These are phyloP conservation scores for Nicotiana attenuata DNA, from an alignment of 257 asterid species.

Conservation along the genomic window DNA sequence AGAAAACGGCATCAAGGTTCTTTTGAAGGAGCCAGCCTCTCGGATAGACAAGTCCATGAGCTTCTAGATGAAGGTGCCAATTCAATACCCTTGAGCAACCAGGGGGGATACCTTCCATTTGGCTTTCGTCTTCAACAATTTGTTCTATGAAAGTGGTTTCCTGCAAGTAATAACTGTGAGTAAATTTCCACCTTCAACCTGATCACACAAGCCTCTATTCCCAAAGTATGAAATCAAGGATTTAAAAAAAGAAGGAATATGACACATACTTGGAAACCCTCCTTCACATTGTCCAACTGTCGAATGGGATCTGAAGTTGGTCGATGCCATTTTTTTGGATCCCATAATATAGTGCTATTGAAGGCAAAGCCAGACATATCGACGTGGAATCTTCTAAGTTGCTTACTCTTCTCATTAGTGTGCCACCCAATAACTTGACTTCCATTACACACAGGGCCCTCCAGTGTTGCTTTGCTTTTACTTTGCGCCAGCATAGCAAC, in stretches of 20 bases:
- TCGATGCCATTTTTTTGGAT: slow-evolving; percentile 73
- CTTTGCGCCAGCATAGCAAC: slow-evolving; percentile 86
- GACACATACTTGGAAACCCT: slow-evolving; percentile 76
- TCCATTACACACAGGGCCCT: slow-evolving; percentile 95
- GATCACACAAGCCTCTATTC: slow-evolving; percentile 6
- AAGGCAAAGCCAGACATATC: slow-evolving; percentile 99
- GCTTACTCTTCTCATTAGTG: slow-evolving; percentile 88
- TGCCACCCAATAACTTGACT: slow-evolving; percentile 95
- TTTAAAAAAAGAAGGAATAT: background rate
- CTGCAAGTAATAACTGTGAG: slow-evolving; percentile 32
- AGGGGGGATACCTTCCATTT: slow-evolving; percentile 83
- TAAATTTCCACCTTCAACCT: background rate
- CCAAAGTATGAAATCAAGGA: slow-evolving; percentile 3
- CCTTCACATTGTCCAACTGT: slow-evolving; percentile 80
- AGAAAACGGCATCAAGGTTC: slow-evolving; percentile 55
- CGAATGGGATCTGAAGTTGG: slow-evolving; percentile 70
- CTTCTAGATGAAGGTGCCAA: slow-evolving; percentile 88
- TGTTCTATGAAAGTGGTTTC: slow-evolving; percentile 91
- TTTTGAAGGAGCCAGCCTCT: slow-evolving; percentile 70
- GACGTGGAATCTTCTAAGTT: slow-evolving; percentile 83
- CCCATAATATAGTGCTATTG: slow-evolving; percentile 94
- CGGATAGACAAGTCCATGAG: slow-evolving; percentile 48
- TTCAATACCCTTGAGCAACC: slow-evolving; percentile 56
- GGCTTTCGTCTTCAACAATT: slow-evolving; percentile 86
- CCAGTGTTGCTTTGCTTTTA: slow-evolving; percentile 70